phyloP scores from a whole-genome alignment of 306 rosid species.

The Dalbergia cochinchinensis region DNA sequence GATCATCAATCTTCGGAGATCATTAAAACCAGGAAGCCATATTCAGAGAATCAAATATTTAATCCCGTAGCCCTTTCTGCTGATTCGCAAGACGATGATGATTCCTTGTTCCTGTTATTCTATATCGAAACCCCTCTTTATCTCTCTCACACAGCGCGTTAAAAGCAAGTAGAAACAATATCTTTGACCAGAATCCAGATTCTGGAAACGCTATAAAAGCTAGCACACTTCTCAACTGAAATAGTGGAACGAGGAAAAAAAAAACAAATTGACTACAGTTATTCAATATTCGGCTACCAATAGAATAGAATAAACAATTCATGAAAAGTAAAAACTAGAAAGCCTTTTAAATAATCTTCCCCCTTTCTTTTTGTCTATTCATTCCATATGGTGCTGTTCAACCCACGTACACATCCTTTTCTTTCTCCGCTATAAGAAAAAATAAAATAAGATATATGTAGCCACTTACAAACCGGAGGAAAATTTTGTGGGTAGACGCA shows the following conservation, averaged over 20 bases:
- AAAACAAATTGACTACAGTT: conserved; percentile 26
- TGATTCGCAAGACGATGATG: background rate
- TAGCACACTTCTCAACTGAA: conserved; percentile 16
- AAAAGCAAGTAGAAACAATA: conserved; percentile 45
- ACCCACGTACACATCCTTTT: conserved; percentile 4
- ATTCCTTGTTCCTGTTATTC: background rate
- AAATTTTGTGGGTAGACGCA: no score
- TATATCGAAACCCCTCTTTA: background rate
- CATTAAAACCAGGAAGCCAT: background rate
- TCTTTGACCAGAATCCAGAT: conserved; percentile 61
- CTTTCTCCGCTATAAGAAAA: background rate
- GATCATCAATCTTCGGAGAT: conserved; percentile 9
- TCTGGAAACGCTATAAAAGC: conserved; percentile 51
- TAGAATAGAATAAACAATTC: conserved; percentile 32
- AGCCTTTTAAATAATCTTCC: conserved; percentile 26
- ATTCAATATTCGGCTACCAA: conserved; percentile 1
- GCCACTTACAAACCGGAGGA: background rate
- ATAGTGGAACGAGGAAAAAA: conserved; percentile 22
- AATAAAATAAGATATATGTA: background rate
- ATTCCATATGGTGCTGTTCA: background rate
- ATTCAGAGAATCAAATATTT: conserved; percentile 25
- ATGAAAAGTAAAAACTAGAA: conserved; percentile 36
- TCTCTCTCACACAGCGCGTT: background rate
- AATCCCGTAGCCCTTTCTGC: background rate
- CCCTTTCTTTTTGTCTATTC: conserved; percentile 19